A percentile compares a stretch with the other conserved stretches of the same genome.
phyloP scores from a whole-genome alignment of 306 rosid species.

The Castanea sativa region DNA sequence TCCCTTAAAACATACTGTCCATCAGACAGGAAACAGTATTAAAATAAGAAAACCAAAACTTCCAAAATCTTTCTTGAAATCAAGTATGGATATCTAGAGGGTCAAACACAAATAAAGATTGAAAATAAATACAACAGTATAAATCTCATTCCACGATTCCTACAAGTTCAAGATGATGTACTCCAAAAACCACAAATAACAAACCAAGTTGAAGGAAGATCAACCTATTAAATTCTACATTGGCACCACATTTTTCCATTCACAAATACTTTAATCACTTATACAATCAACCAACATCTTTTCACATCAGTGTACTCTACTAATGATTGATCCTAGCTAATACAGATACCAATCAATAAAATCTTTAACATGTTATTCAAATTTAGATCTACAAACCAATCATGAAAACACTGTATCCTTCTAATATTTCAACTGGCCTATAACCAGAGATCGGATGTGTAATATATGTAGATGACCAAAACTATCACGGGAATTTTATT shows the following conservation, averaged over 20 bases:
- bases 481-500: neutral
- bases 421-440: neutral
- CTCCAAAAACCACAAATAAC: neutral
- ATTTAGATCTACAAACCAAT: neutral
- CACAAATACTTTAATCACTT: neutral
- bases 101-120: neutral
- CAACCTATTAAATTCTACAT: neutral
- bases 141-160: neutral
- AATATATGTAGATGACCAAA: neutral
- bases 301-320: neutral
- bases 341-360: neutral
- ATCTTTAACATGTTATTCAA: neutral
- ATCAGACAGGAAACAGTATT: constrained; percentile 20
- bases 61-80: neutral
- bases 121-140: neutral
- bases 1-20: constrained; percentile 69
- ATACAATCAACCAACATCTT: neutral
- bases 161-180: neutral
- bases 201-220: neutral
- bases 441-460: no score
- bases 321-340: neutral
- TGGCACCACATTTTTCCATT: neutral
- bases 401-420: neutral
- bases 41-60: neutral
- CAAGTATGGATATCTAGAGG: neutral